Evolutionary conservation across 805 yeast genomes (phyloP).

Genomic region (Kuraishia piskuri): DNA sequence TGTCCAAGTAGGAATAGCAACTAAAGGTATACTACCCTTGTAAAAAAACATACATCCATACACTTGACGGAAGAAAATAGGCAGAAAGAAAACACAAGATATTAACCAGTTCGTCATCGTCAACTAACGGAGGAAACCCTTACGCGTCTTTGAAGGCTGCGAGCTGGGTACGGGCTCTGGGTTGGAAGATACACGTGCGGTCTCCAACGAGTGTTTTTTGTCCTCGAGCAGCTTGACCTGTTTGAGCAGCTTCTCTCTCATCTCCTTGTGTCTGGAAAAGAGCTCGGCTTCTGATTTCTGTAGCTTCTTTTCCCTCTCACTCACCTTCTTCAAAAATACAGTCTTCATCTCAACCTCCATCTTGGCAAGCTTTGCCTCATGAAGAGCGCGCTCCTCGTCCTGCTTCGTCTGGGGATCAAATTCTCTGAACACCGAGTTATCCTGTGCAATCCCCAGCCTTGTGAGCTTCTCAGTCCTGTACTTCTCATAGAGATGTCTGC

Average conservation of each 20-base stretch:
- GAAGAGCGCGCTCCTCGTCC: conserved; percentile 87
- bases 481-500: conserved; percentile 69
- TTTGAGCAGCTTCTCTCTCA: conserved; percentile 87
- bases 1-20: neutral
- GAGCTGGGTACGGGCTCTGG: conserved; percentile 20
- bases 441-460: conserved; percentile 85
- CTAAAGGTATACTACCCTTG: neutral
- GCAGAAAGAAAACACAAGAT: neutral
- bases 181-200: conserved; percentile 35
- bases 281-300: conserved; percentile 96
- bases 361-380: conserved; percentile 88
- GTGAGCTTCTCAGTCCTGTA: conserved; percentile 80
- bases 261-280: conserved; percentile 91
- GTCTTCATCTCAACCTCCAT: conserved; percentile 95
- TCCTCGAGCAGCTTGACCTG: conserved; percentile 89
- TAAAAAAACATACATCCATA: neutral
- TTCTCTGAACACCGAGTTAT: conserved; percentile 85
- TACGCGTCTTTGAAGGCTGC: conserved; percentile 57
- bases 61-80: neutral
- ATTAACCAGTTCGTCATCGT: neutral
- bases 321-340: conserved; percentile 92
- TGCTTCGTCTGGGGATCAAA: conserved; percentile 89
- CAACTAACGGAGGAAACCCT: conserved; percentile 66
- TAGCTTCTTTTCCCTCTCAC: conserved; percentile 93
- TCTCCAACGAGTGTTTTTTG: conserved; percentile 73